Base-by-base conservation (phyloP, 176 grass and related monocot genomes). In the Eremochloa ophiuroides region DNA sequence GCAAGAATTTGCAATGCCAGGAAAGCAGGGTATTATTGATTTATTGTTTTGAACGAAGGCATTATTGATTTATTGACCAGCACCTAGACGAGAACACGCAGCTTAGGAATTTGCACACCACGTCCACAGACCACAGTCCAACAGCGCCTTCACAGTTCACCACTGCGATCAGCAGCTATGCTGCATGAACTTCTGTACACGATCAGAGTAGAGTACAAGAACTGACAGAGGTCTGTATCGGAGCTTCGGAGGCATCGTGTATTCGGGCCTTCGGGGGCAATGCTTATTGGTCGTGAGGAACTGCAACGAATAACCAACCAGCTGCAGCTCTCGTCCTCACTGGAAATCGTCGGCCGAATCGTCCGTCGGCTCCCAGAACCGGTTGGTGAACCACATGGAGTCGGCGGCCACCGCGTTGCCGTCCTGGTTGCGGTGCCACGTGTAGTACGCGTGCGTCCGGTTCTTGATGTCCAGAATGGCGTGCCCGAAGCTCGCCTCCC, bases 401-500 rank as follows among this genome's bases (percentile, higher is more conserved):
- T 98, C 95, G 6, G 90, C 95, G 7, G 77, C 80, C 35, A 98
- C 84, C 10, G 82, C 83, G 35, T n/a, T 74, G 14, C 95, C 90
- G 40, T 93, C 92, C 69, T 94, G 91, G 69, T 98, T 98, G 28
- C 92, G 88, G 51, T 98, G 95, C 95, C 95, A 94, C 3, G 86
- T 66, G 66, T 94, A 98, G 88, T 94, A 86, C 3, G 95, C 95
- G 84, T 98, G 95, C 62, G 92, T 93, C 74, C 84, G 75, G 66
- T 98, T 98, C 88, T 93, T 98, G 81, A 98, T 88, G 53, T 98
- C 92, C 16, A 98, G 84, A 38, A 94, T 87, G 43, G 95, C 95
- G 85, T 98, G 95, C 33, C 95, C 92, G 65, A 98, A 94, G 84
- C 92, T 98, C n/a, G 95, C 60, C 84, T 98, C 95, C 81, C 95